Conservation (phyloP, 495 filamentous ascomycete genomes). For the Aspergillus diversus region DNA sequence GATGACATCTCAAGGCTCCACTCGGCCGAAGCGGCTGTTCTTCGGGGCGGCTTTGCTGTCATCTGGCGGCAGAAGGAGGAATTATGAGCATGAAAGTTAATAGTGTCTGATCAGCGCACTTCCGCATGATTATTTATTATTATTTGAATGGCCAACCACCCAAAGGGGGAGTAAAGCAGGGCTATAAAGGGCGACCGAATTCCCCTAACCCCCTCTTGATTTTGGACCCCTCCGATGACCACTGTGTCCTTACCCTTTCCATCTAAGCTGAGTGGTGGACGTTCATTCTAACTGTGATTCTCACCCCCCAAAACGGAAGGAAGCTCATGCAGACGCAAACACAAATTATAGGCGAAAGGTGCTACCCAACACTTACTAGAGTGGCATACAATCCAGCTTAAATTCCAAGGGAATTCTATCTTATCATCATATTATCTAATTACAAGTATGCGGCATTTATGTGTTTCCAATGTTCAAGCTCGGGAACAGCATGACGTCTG, state of each 20-base stretch:
- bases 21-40: slow-evolving; percentile 22
- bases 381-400: background rate
- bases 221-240: background rate
- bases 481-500: slow-evolving; percentile 50
- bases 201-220: background rate
- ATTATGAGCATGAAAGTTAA: background rate
- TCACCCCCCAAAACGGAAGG: too few relatives aligned
- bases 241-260: background rate
- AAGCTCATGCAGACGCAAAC: too few relatives aligned
- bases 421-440: background rate
- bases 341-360: background rate
- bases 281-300: too few relatives aligned
- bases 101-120: background rate
- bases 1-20: background rate
- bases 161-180: background rate
- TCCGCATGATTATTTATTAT: too few relatives aligned
- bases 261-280: background rate
- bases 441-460: slow-evolving; percentile 7
- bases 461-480: slow-evolving; percentile 33
- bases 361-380: background rate
- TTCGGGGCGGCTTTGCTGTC: slow-evolving; percentile 5
- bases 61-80: background rate
- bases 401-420: background rate
- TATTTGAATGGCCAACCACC: background rate
- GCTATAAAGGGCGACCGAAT: background rate